These are phyloP conservation scores for Anisodus acutangulus DNA, from an alignment of 257 asterid genomes.

Conservation along the genomic window DNA sequence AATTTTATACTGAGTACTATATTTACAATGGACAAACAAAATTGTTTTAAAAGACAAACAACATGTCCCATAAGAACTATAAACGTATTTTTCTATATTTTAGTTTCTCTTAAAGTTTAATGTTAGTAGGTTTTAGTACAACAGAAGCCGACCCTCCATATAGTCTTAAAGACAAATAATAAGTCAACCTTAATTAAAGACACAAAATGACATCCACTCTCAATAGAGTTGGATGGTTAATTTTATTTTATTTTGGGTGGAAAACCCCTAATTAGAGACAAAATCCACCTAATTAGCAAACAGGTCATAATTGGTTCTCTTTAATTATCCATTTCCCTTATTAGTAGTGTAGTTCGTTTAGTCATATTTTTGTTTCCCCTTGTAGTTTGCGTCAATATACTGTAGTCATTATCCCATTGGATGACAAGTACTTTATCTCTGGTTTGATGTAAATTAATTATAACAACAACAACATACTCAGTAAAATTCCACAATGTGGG, in stretches of 20 bases:
- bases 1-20: not conserved
- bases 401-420: not conserved
- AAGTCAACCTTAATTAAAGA: not conserved
- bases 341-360: not conserved
- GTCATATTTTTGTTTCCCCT: not conserved
- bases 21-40: not conserved
- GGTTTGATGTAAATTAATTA: not conserved
- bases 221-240: too few species aligned
- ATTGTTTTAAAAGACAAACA: not conserved
- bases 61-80: not conserved
- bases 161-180: not conserved
- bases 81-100: not conserved
- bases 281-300: not conserved
- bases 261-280: not conserved
- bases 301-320: not conserved
- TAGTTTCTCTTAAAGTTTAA: not conserved
- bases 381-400: not conserved
- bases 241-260: too few species aligned
- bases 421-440: not conserved
- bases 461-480: too few species aligned
- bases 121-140: not conserved
- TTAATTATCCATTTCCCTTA: not conserved
- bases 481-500: too few species aligned
- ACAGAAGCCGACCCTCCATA: not conserved
- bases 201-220: too few species aligned